These are phyloP conservation scores for Aulographum hederae DNA, from an alignment of 2,329 filamentous ascomycete species.

Conservation along the genomic window DNA sequence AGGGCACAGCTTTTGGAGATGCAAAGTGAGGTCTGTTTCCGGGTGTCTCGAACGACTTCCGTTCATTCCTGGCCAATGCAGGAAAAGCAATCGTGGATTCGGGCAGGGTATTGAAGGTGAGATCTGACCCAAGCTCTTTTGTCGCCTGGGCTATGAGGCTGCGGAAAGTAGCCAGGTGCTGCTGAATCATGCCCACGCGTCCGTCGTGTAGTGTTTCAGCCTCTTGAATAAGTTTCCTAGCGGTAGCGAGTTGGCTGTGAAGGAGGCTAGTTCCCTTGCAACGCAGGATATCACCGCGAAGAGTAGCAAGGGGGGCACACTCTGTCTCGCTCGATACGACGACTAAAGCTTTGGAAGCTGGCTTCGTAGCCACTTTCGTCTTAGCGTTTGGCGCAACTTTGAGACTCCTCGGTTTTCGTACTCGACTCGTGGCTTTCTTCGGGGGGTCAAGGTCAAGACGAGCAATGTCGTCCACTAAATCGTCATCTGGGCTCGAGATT, in stretches of 20 bases:
- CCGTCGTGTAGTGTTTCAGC: conserved; percentile 11
- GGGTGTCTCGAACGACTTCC: conserved; percentile 11
- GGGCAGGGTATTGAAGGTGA: conserved; percentile 74
- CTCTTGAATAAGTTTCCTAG: conserved; percentile 11
- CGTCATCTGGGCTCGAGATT: not conserved
- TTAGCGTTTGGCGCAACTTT: not conserved
- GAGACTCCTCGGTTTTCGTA: not conserved
- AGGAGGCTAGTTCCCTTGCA: no score
- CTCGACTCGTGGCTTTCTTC: not conserved
- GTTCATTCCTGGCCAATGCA: conserved; percentile 29
- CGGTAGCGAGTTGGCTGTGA: no score
- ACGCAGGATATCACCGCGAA: no score
- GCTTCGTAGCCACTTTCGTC: not conserved
- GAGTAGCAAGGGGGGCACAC: not conserved
- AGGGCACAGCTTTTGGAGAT: not conserved
- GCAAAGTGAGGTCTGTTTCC: conserved; percentile 1
- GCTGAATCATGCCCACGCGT: conserved; percentile 27
- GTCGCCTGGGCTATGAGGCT: conserved; percentile 51
- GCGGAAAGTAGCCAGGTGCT: conserved; percentile 43
- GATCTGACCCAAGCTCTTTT: conserved; percentile 57
- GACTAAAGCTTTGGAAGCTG: not conserved
- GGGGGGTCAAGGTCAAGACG: not conserved
- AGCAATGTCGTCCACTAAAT: not conserved
- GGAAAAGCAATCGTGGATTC: conserved; percentile 87
- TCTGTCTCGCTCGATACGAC: not conserved